Conservation (phyloP, 2,329 filamentous ascomycete genomes). For the Pleurostoma richardsiae region DNA sequence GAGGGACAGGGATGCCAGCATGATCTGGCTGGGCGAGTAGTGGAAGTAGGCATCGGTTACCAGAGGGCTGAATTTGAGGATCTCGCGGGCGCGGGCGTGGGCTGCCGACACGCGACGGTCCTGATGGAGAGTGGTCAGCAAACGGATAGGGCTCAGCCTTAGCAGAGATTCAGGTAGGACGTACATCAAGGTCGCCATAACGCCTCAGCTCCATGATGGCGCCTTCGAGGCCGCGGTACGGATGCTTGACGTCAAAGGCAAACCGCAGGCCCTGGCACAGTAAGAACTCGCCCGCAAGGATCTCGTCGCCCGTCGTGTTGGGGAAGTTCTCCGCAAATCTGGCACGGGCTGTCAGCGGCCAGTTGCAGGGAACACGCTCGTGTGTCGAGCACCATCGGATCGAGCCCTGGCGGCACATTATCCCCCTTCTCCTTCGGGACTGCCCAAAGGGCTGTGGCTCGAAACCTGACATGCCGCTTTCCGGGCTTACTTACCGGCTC, state of each 20-base stretch:
- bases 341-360: conserved; percentile 15
- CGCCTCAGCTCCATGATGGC: conserved; percentile 76
- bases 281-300: conserved; percentile 87
- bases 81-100: conserved; percentile 66
- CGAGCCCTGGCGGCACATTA: too few species aligned
- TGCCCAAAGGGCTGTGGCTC: neutral
- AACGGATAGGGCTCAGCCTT: conserved; percentile 1
- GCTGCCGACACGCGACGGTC: conserved; percentile 49
- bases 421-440: too few species aligned
- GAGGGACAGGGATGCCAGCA: conserved; percentile 74
- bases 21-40: conserved; percentile 91
- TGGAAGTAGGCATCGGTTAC: conserved; percentile 97
- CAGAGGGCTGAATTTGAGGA: conserved; percentile 74
- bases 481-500: conserved; percentile 26
- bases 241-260: conserved; percentile 88
- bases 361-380: too few species aligned
- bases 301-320: conserved; percentile 69
- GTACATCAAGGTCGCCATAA: conserved; percentile 55
- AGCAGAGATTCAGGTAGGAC: conserved; percentile 16
- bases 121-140: conserved; percentile 13
- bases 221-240: conserved; percentile 82
- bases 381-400: too few species aligned
- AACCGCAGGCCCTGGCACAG: conserved; percentile 90
- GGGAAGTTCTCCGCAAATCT: conserved; percentile 65
- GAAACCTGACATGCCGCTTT: conserved; percentile 1